A percentile compares a stretch with the other conserved stretches of the same genome.
These are phyloP conservation scores for Penstemon newberryi DNA, from an alignment of 257 asterid species.

Conservation along the genomic window DNA sequence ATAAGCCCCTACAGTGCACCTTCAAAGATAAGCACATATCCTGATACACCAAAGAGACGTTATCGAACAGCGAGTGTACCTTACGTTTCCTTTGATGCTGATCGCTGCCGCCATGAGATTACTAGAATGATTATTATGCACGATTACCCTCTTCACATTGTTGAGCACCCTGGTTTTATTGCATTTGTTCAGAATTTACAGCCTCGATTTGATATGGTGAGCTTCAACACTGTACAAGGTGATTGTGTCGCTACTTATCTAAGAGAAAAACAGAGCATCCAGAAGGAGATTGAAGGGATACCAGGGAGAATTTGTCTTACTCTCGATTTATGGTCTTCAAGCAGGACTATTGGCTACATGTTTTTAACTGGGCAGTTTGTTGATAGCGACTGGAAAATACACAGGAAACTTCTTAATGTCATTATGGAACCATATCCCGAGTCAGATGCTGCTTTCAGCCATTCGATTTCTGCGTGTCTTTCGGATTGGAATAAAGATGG, in stretches of 20 bases:
- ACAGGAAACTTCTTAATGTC: constrained; percentile 77
- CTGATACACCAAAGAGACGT: constrained; percentile 67
- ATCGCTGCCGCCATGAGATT: constrained; percentile 78
- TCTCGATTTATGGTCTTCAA: constrained; percentile 81
- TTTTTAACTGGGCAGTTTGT: constrained; percentile 81
- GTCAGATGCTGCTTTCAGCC: constrained; percentile 79
- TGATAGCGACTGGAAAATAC: constrained; percentile 89
- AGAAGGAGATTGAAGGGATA: constrained; percentile 65
- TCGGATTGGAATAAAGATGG: constrained; percentile 89
- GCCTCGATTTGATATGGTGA: constrained; percentile 92
- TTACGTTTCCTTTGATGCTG: constrained; percentile 66
- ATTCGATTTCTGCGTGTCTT: constrained; percentile 81
- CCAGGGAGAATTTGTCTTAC: constrained; percentile 83
- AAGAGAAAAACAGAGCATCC: constrained; percentile 75
- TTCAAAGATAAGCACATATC: constrained; percentile 46
- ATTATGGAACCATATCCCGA: constrained; percentile 89
- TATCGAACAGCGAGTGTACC: constrained; percentile 59
- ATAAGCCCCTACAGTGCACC: constrained; percentile 61
- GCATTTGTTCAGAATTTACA: constrained; percentile 81
- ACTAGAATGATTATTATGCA: constrained; percentile 89
- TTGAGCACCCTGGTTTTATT: constrained; percentile 86
- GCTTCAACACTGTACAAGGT: constrained; percentile 86
- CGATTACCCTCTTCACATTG: constrained; percentile 94
- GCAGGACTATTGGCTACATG: constrained; percentile 60
- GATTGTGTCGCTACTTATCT: constrained; percentile 89